Conservation (phyloP, 345 rosid species). For the Dipteronia sinensis region DNA sequence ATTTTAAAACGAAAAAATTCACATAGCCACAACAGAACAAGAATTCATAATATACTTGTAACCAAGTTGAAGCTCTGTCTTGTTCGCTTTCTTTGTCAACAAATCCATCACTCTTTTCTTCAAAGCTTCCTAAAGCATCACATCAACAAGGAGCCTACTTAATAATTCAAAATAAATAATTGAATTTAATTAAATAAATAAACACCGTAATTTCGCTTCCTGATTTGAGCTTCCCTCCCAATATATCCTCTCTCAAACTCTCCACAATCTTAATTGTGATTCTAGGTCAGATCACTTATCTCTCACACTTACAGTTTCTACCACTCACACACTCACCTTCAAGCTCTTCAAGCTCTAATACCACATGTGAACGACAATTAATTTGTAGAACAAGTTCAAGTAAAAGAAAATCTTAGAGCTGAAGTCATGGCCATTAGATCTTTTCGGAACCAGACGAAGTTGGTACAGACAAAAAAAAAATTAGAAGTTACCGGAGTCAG, state of each 20-base stretch:
- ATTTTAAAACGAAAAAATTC: background rate
- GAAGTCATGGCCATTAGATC: too few relatives aligned
- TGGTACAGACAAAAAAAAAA: too few relatives aligned
- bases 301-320: too few relatives aligned
- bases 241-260: slow-evolving; percentile 74
- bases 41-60: slow-evolving; percentile 51
- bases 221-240: slow-evolving; percentile 82
- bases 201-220: slow-evolving; percentile 95
- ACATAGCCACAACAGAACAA: background rate
- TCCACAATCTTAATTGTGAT: slow-evolving; percentile 90
- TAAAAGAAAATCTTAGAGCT: too few relatives aligned
- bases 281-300: too few relatives aligned
- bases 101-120: slow-evolving; percentile 76
- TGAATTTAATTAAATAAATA: background rate
- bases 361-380: too few relatives aligned
- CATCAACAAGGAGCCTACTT: background rate
- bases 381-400: too few relatives aligned
- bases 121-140: slow-evolving; percentile 66
- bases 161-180: background rate
- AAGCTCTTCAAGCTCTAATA: too few relatives aligned
- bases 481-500: too few relatives aligned
- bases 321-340: too few relatives aligned
- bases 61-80: slow-evolving; percentile 86
- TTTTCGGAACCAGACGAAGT: too few relatives aligned
- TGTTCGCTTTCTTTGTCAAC: slow-evolving; percentile 63